Evolutionary conservation across 2,329 filamentous ascomycete genomes (phyloP), one percentile per base, ranked within the genome.

Genomic region (Aureobasidium sp.): DNA sequence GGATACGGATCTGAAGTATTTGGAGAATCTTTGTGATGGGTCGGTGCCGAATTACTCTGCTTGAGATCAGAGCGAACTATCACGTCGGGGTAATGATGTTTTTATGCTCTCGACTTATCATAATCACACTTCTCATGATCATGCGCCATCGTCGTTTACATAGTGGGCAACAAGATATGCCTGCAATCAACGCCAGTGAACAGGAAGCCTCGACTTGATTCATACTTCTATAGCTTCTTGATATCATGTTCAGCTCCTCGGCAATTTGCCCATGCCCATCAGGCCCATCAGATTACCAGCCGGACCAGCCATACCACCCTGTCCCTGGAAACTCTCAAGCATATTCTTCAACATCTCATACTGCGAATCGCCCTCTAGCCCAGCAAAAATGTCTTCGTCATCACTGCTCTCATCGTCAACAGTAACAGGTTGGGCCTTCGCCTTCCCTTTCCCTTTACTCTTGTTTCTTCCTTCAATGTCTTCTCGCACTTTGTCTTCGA

Each of bases 291-390:
- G 73, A 65, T 96, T 97, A 1, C 90, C 84, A 2, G 87, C 86
- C 1, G 93, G 93, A 0, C 93, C 93, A 27, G 88, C 77, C 74
- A 86, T 80, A 11, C 93, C 93, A 16, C 77, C 88, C 67, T 97
- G 91, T 14, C 87, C 85, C 65, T 95, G 94, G 70, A 98, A 90
- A 62, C 88, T 91, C 67, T 96, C 89, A 1, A 98, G 74, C 52
- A 98, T 74, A 63, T 97, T 97, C 67, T 86, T 89, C 16, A 88
- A 90, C 21, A 98, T 75, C 57, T 93, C 91, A 60, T 90, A 86
- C 65, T 97, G 88, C 24, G 93, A 81, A 58, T 90, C 77, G 4
- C 93, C 79, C 50, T 85, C 82, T 0, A 79, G 59, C 22, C 27
- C 25, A 21, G 37, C 27, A 4, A 68, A 41, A 62, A 77, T 74